Percentiles rank a stretch among this genome's conserved stretches.
These are phyloP conservation scores for Nemania sp. DNA, from an alignment of 2,329 filamentous ascomycete species.

Conservation along the genomic window DNA sequence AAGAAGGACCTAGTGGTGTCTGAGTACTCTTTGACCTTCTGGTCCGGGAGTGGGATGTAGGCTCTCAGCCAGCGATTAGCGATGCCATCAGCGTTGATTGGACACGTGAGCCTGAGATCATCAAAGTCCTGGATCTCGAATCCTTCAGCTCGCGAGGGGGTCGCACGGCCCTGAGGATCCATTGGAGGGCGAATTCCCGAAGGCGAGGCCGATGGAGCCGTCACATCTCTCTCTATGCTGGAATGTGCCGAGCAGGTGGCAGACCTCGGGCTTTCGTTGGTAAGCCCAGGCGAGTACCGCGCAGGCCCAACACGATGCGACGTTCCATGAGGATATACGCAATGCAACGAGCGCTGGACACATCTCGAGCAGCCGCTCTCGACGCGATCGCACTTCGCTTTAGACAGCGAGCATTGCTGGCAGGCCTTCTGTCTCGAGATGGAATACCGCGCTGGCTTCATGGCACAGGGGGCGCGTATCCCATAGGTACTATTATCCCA, in stretches of 20 bases:
- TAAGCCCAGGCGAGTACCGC: conserved; percentile 1
- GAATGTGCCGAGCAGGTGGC: conserved; percentile 1
- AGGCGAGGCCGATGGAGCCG: conserved; percentile 8
- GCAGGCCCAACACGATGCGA: conserved; percentile 11
- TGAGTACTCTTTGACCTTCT: conserved; percentile 58
- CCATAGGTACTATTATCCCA: neutral
- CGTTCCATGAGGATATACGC: conserved; percentile 46
- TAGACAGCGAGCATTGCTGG: conserved; percentile 53
- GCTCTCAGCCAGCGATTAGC: conserved; percentile 62
- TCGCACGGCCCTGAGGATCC: conserved; percentile 12
- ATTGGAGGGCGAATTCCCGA: neutral
- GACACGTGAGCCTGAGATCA: conserved; percentile 55
- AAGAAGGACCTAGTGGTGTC: conserved; percentile 55
- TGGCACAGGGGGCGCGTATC: conserved; percentile 9
- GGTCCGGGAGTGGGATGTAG: conserved; percentile 59
- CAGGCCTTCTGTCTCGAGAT: conserved; percentile 57
- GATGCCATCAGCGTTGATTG: conserved; percentile 61
- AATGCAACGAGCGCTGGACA: conserved; percentile 46
- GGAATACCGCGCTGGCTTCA: conserved; percentile 49
- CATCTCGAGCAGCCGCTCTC: conserved; percentile 52
- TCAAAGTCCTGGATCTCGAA: conserved; percentile 51
- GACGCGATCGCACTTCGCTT: conserved; percentile 57
- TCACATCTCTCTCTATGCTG: conserved; percentile 7
- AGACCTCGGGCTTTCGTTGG: neutral
- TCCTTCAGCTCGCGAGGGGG: neutral